phyloP scores from a whole-genome alignment of 139 green algal species.

The Edaphochlamys debaryana region DNA sequence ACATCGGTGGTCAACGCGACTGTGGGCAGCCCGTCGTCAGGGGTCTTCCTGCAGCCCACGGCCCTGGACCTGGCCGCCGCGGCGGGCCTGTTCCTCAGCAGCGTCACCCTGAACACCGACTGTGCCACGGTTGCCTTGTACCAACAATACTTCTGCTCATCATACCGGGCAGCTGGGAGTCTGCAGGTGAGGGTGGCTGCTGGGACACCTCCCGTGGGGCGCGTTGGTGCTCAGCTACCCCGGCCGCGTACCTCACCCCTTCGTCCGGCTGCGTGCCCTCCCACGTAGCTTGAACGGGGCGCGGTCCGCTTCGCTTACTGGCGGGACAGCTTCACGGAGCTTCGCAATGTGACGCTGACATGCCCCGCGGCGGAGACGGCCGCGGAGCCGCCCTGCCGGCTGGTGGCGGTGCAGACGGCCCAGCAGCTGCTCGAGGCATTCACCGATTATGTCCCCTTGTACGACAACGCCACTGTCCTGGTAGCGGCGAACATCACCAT shows the following conservation, averaged over 20 bases:
- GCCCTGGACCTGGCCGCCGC: not conserved
- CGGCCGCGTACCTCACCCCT: not conserved
- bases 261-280: not conserved
- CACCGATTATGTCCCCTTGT: not conserved
- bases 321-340: not conserved
- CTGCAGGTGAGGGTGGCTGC: not conserved
- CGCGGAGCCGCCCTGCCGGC: slow-evolving; percentile 3
- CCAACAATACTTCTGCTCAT: slow-evolving; percentile 18
- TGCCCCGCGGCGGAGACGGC: not conserved
- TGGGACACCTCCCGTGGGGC: too few relatives aligned
- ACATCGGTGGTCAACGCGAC: not conserved
- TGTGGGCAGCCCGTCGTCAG: not conserved
- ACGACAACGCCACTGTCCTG: not conserved
- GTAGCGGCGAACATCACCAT: slow-evolving; percentile 18
- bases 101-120: slow-evolving; percentile 4
- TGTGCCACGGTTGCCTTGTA: slow-evolving; percentile 6
- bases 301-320: not conserved
- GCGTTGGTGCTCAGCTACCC: too few relatives aligned
- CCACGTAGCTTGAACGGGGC: not conserved
- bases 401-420: not conserved
- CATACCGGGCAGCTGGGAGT: not conserved
- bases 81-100: not conserved
- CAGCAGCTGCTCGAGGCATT: slow-evolving; percentile 17
- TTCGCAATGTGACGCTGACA: slow-evolving; percentile 26
- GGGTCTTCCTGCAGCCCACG: slow-evolving; percentile 2